Base-by-base conservation (phyloP, 2,329 filamentous ascomycete genomes). In the Aureobasidium namibiae region DNA sequence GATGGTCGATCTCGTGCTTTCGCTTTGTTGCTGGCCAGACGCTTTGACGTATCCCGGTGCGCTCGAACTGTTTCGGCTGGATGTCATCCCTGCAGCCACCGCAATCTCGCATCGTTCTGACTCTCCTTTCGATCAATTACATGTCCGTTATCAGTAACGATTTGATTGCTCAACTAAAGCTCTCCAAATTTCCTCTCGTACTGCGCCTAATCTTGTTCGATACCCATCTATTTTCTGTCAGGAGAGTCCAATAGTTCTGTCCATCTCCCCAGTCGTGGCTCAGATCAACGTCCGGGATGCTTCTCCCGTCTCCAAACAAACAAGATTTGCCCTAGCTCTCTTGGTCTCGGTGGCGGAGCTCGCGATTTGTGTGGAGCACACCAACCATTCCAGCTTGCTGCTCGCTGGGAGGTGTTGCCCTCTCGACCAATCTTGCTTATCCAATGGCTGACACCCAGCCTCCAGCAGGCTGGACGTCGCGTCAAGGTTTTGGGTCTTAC, bases 11-110 rank as follows among this genome's bases (percentile, higher is more conserved):
- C 39, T 52, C 39, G 53, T 42, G 50, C 14, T 33, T 50, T 50
- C 29, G 36, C 34, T 59, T 36, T 53, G 16, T 52, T 23, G 38
- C 39, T 52, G 39, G 36, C 26, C 56, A 44, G 46, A 24, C 44
- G 56, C 56, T 49, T 59, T 49, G 56, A 59, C 56, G 31, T 36
- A 6, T 48, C 44, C 33, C 44, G 26, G 31, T n/a, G n/a, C 26
- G 46, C 57, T 44, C 57, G 39, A 52, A 26, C 26, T 44, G 46
- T 53, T 50, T 45, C 39, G 46, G 57, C 57, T 52, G 57, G 57
- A 29, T 50, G 56, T 46, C 29, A 53, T 53, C 57, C 56, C 45
- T 59, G 57, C 57, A 59, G 57, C 57, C 57, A 59, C 57, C 57
- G 57, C 48, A 59, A 59, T 59, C 48, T 59, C 57, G 48, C 46